phyloP scores from a whole-genome alignment of 2,329 filamentous ascomycete species.

The Karstenula rhodostoma region DNA sequence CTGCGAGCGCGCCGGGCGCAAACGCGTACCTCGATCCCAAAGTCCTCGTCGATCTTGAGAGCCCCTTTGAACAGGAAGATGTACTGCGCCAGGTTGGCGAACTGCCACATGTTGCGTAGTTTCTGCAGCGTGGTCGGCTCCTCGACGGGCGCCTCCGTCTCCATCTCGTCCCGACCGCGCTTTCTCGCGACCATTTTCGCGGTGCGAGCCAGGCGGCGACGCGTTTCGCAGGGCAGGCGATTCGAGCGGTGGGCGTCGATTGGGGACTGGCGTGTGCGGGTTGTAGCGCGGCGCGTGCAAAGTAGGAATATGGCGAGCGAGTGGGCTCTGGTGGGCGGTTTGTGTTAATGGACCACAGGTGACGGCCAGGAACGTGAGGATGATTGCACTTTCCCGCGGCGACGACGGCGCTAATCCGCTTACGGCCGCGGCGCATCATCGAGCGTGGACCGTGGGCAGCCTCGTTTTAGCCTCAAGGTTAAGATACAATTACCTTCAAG shows the following conservation, averaged over 20 bases:
- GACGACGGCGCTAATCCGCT: not conserved
- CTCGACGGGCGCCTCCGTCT: constrained; percentile 57
- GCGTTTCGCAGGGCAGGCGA: constrained; percentile 17
- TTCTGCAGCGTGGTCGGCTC: constrained; percentile 62
- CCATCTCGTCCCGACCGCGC: constrained; percentile 60
- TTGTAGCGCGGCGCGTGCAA: not conserved
- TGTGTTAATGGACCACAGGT: not conserved
- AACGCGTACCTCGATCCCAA: constrained; percentile 82
- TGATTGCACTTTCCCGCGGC: constrained; percentile 10
- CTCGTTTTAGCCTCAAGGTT: not conserved
- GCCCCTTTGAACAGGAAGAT: constrained; percentile 88
- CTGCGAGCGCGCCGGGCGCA: constrained; percentile 28
- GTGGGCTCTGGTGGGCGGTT: not conserved
- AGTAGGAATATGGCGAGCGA: constrained; percentile 4
- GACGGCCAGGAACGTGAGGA: constrained; percentile 5
- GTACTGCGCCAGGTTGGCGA: constrained; percentile 92
- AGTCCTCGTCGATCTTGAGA: constrained; percentile 86
- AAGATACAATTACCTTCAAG: too few species aligned
- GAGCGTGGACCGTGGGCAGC: constrained; percentile 5
- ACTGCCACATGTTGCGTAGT: constrained; percentile 93
- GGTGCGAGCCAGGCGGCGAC: constrained; percentile 39
- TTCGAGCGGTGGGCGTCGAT: not conserved
- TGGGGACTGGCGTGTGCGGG: not conserved
- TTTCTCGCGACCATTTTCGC: constrained; percentile 50
- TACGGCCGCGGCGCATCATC: not conserved